Conservation (phyloP, 805 yeast species). For the Yarrowia sp. region DNA sequence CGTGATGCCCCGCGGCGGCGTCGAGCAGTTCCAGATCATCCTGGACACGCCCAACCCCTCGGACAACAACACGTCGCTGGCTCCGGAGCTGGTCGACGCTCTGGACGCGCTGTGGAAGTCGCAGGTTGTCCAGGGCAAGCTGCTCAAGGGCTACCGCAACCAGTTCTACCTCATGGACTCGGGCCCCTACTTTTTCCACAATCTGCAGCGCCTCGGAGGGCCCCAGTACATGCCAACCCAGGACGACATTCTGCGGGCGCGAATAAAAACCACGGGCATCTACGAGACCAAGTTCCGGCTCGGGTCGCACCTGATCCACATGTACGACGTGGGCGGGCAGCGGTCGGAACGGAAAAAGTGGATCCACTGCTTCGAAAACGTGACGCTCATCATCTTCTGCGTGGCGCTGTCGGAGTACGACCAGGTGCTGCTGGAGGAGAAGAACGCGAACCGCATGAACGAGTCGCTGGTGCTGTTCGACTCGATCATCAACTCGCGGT, state of each 20-base stretch:
- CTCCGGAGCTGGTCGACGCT: conserved; percentile 48
- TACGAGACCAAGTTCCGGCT: conserved; percentile 76
- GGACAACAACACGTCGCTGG: conserved; percentile 46
- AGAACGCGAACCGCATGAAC: conserved; percentile 64
- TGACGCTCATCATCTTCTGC: conserved; percentile 83
- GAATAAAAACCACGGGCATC: conserved; percentile 91
- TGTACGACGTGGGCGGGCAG: conserved; percentile 93
- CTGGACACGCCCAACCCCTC: conserved; percentile 8
- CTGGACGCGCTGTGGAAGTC: conserved; percentile 55
- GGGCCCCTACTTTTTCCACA: conserved; percentile 65
- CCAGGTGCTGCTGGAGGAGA: conserved; percentile 76
- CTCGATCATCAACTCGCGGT: conserved; percentile 84
- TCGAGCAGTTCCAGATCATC: conserved; percentile 26
- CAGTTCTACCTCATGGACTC: conserved; percentile 84
- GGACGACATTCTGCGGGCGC: conserved; percentile 77
- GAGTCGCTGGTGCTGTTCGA: conserved; percentile 83
- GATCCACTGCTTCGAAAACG: conserved; percentile 96
- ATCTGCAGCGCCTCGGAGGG: conserved; percentile 58
- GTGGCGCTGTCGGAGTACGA: conserved; percentile 91
- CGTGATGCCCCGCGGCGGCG: conserved; percentile 3
- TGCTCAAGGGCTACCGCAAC: conserved; percentile 51
- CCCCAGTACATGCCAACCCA: conserved; percentile 67
- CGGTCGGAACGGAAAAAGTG: conserved; percentile 93
- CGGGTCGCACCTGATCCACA: conserved; percentile 62
- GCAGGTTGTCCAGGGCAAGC: conserved; percentile 55